These are phyloP conservation scores for Fomes fomentarius DNA, from an alignment of 1,284 basidiomycete species.

Conservation along the genomic window DNA sequence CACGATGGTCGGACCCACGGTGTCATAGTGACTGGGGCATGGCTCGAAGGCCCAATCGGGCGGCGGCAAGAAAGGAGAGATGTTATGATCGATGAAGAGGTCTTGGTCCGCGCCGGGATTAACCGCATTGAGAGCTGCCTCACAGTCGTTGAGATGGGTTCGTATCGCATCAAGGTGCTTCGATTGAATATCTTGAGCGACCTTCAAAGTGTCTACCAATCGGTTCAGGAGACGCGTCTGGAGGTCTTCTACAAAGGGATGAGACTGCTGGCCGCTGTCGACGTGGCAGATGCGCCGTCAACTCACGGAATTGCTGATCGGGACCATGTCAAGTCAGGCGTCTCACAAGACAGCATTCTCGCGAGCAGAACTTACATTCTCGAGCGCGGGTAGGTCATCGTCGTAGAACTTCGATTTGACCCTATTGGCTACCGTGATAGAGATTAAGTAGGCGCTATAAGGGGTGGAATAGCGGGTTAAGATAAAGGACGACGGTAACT, in stretches of 20 bases:
- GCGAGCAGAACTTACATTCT: slow-evolving; percentile 59
- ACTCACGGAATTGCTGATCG: slow-evolving; percentile 67
- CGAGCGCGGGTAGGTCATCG: slow-evolving; percentile 65
- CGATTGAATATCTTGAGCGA: slow-evolving; percentile 59
- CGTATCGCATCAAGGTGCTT: slow-evolving; percentile 63
- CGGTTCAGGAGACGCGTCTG: slow-evolving; percentile 63
- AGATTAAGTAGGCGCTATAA: slow-evolving; percentile 69
- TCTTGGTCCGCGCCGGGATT: slow-evolving; percentile 63
- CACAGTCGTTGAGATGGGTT: slow-evolving; percentile 47
- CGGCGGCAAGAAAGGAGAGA: slow-evolving; percentile 65
- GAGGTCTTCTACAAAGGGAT: slow-evolving; percentile 53
- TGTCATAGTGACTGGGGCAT: slow-evolving; percentile 75
- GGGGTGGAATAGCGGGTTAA: not conserved
- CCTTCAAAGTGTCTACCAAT: slow-evolving; percentile 54
- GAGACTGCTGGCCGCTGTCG: slow-evolving; percentile 2
- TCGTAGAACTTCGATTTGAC: slow-evolving; percentile 71
- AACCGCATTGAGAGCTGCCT: slow-evolving; percentile 52
- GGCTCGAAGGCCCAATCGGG: slow-evolving; percentile 75
- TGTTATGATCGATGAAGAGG: slow-evolving; percentile 73
- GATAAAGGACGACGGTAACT: not conserved
- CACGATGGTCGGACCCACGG: slow-evolving; percentile 43
- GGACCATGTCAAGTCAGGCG: slow-evolving; percentile 9
- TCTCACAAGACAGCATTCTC: not conserved
- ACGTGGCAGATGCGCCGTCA: not conserved
- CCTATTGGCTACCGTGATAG: slow-evolving; percentile 68